These are phyloP conservation scores for Candida lessepsii DNA, from an alignment of 805 yeast species.

Conservation along the genomic window DNA sequence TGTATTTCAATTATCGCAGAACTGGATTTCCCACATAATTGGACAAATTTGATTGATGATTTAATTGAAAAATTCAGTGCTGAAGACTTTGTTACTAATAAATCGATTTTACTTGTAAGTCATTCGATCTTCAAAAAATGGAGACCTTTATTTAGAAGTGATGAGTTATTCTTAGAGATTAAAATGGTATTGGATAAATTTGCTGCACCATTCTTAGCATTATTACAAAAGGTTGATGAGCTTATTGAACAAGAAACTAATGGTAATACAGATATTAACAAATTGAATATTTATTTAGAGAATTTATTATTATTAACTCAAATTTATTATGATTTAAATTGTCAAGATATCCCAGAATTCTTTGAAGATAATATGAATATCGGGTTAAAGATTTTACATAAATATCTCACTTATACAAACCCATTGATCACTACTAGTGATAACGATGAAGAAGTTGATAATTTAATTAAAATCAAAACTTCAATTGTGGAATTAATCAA, in stretches of 20 bases:
- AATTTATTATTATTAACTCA: slow-evolving; percentile 71
- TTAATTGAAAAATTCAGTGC: slow-evolving; percentile 63
- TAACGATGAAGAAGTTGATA: slow-evolving; percentile 68
- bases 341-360: slow-evolving; percentile 97
- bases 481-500: slow-evolving; percentile 82
- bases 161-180: slow-evolving; percentile 84
- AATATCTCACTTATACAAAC: slow-evolving; percentile 66
- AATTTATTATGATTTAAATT: slow-evolving; percentile 88
- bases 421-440: slow-evolving; percentile 51
- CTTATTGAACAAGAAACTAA: slow-evolving; percentile 46
- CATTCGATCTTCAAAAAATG: slow-evolving; percentile 95
- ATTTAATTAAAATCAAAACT: slow-evolving; percentile 70
- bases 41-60: slow-evolving; percentile 78
- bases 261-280: slow-evolving; percentile 34
- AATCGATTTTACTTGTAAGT: slow-evolving; percentile 86
- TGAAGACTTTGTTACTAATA: slow-evolving; percentile 70
- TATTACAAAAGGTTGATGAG: slow-evolving; percentile 66
- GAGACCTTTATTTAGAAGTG: slow-evolving; percentile 92
- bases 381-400: slow-evolving; percentile 81
- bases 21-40: slow-evolving; percentile 88
- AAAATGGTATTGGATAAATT: slow-evolving; percentile 83
- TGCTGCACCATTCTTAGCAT: slow-evolving; percentile 70
- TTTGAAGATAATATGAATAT: slow-evolving; percentile 83
- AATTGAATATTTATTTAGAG: slow-evolving; percentile 59
- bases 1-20: slow-evolving; percentile 91